phyloP scores from a whole-genome alignment of 257 asterid species.

The Solanum appendiculatum region DNA sequence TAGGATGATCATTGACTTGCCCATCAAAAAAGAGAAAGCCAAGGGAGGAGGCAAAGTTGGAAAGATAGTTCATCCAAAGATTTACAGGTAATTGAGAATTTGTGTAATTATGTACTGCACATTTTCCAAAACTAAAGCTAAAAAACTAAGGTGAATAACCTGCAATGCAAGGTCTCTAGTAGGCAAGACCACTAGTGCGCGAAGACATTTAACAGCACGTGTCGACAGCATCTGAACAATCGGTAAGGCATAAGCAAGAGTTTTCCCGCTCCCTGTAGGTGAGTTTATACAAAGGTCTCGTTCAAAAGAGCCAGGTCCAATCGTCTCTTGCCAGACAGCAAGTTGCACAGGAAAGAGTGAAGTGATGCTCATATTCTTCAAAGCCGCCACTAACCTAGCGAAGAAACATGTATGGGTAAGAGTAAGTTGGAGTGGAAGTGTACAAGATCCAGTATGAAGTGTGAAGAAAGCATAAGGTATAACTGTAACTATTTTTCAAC shows the following conservation, averaged over 20 bases:
- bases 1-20: background rate
- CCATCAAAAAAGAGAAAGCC: background rate
- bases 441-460: background rate
- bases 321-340: conserved; percentile 87
- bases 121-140: background rate
- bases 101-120: background rate
- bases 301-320: conserved; percentile 79
- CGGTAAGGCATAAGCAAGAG: conserved; percentile 83
- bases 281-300: conserved; percentile 84
- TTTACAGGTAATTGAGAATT: background rate
- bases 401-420: conserved; percentile 1
- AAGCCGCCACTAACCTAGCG: conserved; percentile 53
- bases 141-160: conserved; percentile 25
- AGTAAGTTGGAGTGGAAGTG: background rate
- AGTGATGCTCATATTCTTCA: conserved; percentile 48
- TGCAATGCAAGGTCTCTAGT: conserved; percentile 89
- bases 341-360: conserved; percentile 85
- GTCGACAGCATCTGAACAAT: conserved; percentile 67
- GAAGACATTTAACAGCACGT: conserved; percentile 58
- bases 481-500: background rate
- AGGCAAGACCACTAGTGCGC: conserved; percentile 92
- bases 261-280: conserved; percentile 95
- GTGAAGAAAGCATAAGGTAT: background rate
- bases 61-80: background rate
- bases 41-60: background rate